Percentiles rank a stretch among this genome's conserved stretches.
Conservation (phyloP, 192 early-diverging fungal species). For the Phycomyces blakesleeanus region DNA sequence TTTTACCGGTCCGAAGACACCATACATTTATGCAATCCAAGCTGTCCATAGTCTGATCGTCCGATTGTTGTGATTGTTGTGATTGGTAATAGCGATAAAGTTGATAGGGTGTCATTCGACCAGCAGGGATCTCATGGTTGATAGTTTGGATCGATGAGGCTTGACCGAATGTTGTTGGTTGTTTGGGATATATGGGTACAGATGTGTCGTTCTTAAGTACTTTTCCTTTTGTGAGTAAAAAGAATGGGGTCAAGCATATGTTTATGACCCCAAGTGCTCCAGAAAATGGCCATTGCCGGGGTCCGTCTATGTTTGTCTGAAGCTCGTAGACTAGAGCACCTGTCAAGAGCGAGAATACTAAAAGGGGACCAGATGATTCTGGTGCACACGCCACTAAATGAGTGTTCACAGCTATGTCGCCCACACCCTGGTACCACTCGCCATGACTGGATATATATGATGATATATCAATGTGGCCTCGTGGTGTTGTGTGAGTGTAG, state of each 20-base stretch:
- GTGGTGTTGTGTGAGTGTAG: conserved; percentile 28
- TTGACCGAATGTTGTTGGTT: not conserved
- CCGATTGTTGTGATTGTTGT: not conserved
- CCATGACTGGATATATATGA: conserved; percentile 26
- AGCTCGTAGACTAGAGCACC: conserved; percentile 51
- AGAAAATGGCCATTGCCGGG: conserved; percentile 2
- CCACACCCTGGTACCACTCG: conserved; percentile 46
- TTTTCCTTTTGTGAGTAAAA: conserved; percentile 27
- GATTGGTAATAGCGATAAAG: conserved; percentile 17
- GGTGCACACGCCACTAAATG: conserved; percentile 46
- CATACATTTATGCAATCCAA: conserved; percentile 46
- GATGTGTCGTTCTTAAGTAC: not conserved
- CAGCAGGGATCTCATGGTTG: too few relatives aligned
- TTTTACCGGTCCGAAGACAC: conserved; percentile 40
- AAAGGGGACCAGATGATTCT: conserved; percentile 39
- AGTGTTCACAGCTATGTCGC: conserved; percentile 44
- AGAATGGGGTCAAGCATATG: conserved; percentile 26
- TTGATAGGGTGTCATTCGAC: conserved; percentile 16
- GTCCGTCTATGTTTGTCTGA: conserved; percentile 10
- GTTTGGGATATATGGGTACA: not conserved
- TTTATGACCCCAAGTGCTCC: not conserved
- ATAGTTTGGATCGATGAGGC: too few relatives aligned
- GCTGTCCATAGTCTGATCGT: not conserved
- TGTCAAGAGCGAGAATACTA: conserved; percentile 47
- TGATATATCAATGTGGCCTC: conserved; percentile 40